A percentile compares a stretch with the other conserved stretches of the same genome.
Evolutionary conservation across 441 rosid genomes (phyloP).

Genomic region (Arabidopsis lyrata): DNA sequence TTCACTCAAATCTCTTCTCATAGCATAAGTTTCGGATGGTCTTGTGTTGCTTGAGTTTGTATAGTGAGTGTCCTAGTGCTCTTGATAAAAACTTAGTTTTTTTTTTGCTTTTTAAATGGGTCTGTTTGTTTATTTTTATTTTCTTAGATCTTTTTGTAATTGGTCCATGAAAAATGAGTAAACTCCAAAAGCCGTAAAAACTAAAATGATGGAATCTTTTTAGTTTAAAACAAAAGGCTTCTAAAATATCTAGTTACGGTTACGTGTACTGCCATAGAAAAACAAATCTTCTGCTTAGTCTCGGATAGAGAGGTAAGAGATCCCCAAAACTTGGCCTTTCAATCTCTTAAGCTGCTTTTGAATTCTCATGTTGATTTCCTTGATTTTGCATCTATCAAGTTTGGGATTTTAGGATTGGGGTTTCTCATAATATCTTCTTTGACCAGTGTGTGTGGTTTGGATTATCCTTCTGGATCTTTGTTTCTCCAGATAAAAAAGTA

Average conservation of each 20-base stretch:
- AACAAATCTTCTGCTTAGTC: not conserved
- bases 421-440: not conserved
- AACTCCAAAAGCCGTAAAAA: not conserved
- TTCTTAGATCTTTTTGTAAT: not conserved
- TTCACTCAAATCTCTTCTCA: not conserved
- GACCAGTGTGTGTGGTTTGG: not conserved
- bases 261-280: slow-evolving; percentile 4
- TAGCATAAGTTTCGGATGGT: not conserved
- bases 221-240: not conserved
- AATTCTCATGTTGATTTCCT: not conserved
- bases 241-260: not conserved
- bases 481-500: not conserved
- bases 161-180: not conserved
- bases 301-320: slow-evolving; percentile 1
- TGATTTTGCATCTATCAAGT: not conserved
- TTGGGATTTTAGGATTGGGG: not conserved
- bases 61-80: not conserved
- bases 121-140: too few relatives aligned
- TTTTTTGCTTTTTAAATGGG: not conserved
- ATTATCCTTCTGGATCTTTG: not conserved
- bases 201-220: not conserved
- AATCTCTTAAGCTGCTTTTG: not conserved
- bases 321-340: slow-evolving; percentile 1
- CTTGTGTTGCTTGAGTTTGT: not conserved
- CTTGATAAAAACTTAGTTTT: not conserved